phyloP scores from a whole-genome alignment of 2,329 filamentous ascomycete genomes.

The Fusarium algeriense region DNA sequence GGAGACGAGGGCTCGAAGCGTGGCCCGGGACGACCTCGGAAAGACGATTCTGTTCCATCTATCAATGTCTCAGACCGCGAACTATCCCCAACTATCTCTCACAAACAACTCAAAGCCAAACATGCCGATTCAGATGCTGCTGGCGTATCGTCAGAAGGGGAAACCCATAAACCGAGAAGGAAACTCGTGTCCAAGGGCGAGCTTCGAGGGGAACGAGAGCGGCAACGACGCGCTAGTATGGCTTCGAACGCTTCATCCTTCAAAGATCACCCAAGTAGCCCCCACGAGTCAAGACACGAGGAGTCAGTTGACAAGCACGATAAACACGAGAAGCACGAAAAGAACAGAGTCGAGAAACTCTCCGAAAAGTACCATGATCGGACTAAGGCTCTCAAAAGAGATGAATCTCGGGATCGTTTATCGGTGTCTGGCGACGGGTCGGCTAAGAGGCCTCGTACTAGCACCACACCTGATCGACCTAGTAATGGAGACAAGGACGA shows the following conservation, averaged over 20 bases:
- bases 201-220: constrained; percentile 69
- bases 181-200: constrained; percentile 75
- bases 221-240: constrained; percentile 69
- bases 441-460: constrained; percentile 70
- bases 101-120: constrained; percentile 65
- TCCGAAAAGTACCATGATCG: constrained; percentile 70
- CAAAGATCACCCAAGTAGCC: constrained; percentile 65
- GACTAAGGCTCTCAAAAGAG: constrained; percentile 71
- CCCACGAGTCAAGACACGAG: constrained; percentile 62
- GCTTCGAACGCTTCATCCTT: constrained; percentile 66
- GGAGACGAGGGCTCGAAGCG: constrained; percentile 66
- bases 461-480: constrained; percentile 68
- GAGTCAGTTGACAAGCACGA: constrained; percentile 62
- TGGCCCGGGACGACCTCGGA: constrained; percentile 65
- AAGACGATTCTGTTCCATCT: constrained; percentile 64
- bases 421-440: constrained; percentile 64
- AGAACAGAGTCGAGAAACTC: constrained; percentile 53
- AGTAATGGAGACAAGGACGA: constrained; percentile 66
- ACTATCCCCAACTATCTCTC: constrained; percentile 60
- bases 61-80: constrained; percentile 66
- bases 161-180: constrained; percentile 69
- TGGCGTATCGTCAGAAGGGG: constrained; percentile 67
- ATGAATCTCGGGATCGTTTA: constrained; percentile 69
- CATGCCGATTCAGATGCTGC: constrained; percentile 67
- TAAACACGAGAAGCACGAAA: constrained; percentile 53